Evolutionary conservation across 164 flowering plant genomes (phyloP).

Genomic region (Dillenia turbinata): DNA sequence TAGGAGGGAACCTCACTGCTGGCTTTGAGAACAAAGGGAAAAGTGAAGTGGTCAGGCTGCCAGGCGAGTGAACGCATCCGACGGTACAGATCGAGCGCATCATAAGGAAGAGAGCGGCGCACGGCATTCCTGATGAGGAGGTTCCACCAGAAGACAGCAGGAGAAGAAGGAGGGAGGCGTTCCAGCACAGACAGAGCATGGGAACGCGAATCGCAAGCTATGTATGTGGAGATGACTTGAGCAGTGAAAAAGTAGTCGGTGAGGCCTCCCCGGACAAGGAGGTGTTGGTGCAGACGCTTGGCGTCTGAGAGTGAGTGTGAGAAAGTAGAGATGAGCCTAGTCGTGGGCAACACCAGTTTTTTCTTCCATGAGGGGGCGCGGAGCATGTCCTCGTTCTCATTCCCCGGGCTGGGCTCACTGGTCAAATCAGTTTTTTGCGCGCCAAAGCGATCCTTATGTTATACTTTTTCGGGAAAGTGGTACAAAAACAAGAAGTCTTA

Average conservation of each 20-base stretch:
- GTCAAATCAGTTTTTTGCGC: too few relatives aligned
- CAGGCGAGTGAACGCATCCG: conserved; percentile 33
- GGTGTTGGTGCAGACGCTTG: conserved; percentile 32
- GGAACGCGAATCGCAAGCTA: conserved; percentile 21
- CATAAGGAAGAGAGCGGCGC: conserved; percentile 12
- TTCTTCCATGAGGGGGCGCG: too few relatives aligned
- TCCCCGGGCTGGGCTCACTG: too few relatives aligned
- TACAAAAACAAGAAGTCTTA: too few relatives aligned
- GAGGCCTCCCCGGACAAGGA: conserved; percentile 19
- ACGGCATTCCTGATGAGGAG: conserved; percentile 25
- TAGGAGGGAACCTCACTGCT: conserved; percentile 43
- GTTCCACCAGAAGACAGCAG: conserved; percentile 46
- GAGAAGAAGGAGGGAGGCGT: conserved; percentile 19
- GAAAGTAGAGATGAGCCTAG: too few relatives aligned
- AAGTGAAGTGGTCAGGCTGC: conserved; percentile 50
- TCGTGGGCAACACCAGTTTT: too few relatives aligned
- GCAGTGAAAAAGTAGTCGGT: not conserved
- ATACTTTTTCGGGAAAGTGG: too few relatives aligned
- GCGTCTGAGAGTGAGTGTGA: conserved; percentile 14
- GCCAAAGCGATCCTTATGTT: too few relatives aligned
- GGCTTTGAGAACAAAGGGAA: conserved; percentile 50
- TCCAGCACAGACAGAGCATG: conserved; percentile 24
- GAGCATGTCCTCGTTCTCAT: too few relatives aligned
- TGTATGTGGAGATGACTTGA: conserved; percentile 21
- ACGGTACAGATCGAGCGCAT: conserved; percentile 19